These are phyloP conservation scores for Nasturtium officinale DNA, from an alignment of 345 rosid genomes.

Conservation along the genomic window DNA sequence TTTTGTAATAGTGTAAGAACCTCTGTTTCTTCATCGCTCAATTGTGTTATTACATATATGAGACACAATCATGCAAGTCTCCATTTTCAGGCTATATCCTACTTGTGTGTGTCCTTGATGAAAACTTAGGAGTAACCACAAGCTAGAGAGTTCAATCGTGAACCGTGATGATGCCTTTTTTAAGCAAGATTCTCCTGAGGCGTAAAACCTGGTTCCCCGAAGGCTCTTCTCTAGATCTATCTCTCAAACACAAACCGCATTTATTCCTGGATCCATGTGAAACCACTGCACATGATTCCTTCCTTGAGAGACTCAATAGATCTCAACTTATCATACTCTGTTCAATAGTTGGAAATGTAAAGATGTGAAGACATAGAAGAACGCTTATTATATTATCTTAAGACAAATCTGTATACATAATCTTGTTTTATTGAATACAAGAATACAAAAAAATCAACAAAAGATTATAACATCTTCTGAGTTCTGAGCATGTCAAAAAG, in stretches of 20 bases:
- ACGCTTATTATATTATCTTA: constrained; percentile 2
- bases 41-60: neutral
- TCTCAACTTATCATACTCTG: neutral
- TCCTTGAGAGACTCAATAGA: neutral
- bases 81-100: neutral
- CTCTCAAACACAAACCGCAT: neutral
- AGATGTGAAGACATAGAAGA: neutral
- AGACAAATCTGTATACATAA: constrained; percentile 13
- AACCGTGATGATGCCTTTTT: neutral
- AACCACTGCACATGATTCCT: neutral
- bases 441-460: constrained; percentile 20
- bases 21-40: neutral
- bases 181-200: neutral
- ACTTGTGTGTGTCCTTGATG: neutral
- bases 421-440: constrained; percentile 18
- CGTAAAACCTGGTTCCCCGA: neutral
- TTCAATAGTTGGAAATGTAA: neutral
- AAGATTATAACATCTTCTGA: neutral
- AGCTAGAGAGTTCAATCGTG: neutral
- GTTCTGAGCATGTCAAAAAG: neutral
- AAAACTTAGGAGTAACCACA: neutral
- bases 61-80: neutral
- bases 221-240: neutral
- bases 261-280: neutral
- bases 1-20: too few species aligned